Conservation (phyloP, 768 basidiomycete species). For the Boletus rubescentipes region DNA sequence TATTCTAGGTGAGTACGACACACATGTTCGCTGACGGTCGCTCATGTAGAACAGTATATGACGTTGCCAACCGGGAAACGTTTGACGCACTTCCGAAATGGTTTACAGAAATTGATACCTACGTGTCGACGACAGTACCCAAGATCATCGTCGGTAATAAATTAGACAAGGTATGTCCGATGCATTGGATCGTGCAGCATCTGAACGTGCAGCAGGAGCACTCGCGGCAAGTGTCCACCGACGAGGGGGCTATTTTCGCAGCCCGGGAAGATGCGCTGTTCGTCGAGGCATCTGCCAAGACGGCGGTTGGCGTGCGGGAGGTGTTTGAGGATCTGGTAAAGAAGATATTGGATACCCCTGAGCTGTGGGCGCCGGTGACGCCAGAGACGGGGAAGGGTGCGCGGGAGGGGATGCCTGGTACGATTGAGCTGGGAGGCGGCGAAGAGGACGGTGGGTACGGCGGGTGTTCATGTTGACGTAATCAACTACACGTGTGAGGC, state of each 20-base stretch:
- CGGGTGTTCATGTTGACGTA: slow-evolving; percentile 38
- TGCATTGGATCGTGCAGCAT: too few relatives aligned
- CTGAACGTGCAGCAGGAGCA: slow-evolving; percentile 59
- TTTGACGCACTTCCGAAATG: slow-evolving; percentile 94
- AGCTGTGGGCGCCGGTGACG: slow-evolving; percentile 60
- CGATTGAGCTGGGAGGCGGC: slow-evolving; percentile 33
- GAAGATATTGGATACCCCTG: slow-evolving; percentile 80
- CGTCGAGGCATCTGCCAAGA: slow-evolving; percentile 93
- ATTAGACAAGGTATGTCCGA: slow-evolving; percentile 73
- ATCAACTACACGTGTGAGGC: slow-evolving; percentile 17
- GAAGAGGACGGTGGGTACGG: slow-evolving; percentile 12
- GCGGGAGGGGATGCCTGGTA: slow-evolving; percentile 41
- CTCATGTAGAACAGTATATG: slow-evolving; percentile 65
- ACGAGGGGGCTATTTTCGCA: slow-evolving; percentile 81
- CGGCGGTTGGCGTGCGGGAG: slow-evolving; percentile 76
- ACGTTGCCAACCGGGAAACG: slow-evolving; percentile 88
- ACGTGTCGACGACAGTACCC: slow-evolving; percentile 80
- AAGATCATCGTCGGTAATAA: slow-evolving; percentile 97
- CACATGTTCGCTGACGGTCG: neutral
- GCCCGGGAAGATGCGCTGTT: slow-evolving; percentile 80
- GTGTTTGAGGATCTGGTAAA: slow-evolving; percentile 77
- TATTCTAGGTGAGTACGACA: slow-evolving; percentile 54
- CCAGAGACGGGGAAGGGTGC: slow-evolving; percentile 12
- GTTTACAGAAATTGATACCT: slow-evolving; percentile 92
- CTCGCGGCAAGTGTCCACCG: slow-evolving; percentile 79